Base-by-base conservation (phyloP, 2,329 filamentous ascomycete genomes). In the Diatrype stigma region DNA sequence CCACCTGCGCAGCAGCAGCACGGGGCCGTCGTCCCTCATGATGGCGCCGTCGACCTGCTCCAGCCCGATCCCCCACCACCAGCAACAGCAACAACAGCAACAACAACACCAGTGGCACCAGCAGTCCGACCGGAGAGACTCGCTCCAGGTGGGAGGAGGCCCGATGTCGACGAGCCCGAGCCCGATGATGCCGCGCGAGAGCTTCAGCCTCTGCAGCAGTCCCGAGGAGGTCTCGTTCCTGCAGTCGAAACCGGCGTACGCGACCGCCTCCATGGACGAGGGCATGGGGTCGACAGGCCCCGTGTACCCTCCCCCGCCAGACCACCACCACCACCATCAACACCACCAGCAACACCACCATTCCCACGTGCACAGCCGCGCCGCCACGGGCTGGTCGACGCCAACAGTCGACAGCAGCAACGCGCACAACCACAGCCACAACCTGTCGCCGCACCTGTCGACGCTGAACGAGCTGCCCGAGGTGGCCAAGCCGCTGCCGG, bases 81-180 rank as follows among this genome's bases (percentile, higher is more conserved):
- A 42, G 6, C 66, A 63, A 63, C 66, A 63, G 64, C 51, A 55
- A 23, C 52, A 59, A 7, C 26, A 48, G 58, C n/a, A n/a, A n/a
- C n/a, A n/a, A n/a, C n/a, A n/a, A n/a, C n/a, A 42, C 8, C 66
- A 63, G 64, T 67, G 63, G 64, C 51, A 55, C 26, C 52, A 59
- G 7, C 26, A 48, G 58, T n/a, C 56, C 32, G 63, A 64, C 35
- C 46, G 51, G 21, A 54, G 52, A 12, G 63, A 64, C 11, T 52
- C 54, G 26, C 53, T 65, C 14, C 56, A 59, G 44, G 55, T 64
- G n/a, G n/a, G n/a, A n/a, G n/a, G n/a, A 4, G 22, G 42, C 11
- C 23, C 14, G 6, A 50, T 28, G 35, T 49, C 28, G 34, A 26
- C 32, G 19, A 49, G 35, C 32, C 56, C 59, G 44, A 60, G 46